Evolutionary conservation across 371 early-diverging fungal species (phyloP).

Genomic region (Mucor plumbeus): DNA sequence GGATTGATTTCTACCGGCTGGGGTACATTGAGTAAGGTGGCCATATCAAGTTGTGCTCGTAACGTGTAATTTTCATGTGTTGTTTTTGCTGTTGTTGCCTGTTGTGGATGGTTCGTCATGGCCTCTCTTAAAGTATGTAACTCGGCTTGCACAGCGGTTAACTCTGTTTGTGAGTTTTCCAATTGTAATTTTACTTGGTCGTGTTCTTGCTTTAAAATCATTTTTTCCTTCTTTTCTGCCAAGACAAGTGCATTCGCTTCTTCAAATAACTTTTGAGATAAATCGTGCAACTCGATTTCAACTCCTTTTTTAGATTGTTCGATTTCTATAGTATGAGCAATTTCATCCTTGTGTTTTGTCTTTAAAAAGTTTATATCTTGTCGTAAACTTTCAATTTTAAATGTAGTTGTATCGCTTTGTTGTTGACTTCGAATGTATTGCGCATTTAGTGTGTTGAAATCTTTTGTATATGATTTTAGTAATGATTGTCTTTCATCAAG

Average conservation of each 20-base stretch:
- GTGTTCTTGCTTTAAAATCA: slow-evolving; percentile 58
- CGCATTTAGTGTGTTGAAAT: neutral
- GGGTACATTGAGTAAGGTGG: neutral
- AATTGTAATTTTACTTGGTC: slow-evolving; percentile 63
- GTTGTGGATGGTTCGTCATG: slow-evolving; percentile 16
- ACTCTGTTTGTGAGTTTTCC: slow-evolving; percentile 39
- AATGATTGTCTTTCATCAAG: slow-evolving; percentile 6
- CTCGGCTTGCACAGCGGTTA: slow-evolving; percentile 21
- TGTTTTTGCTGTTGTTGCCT: slow-evolving; percentile 3
- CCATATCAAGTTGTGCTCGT: slow-evolving; percentile 27
- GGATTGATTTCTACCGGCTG: slow-evolving; percentile 15
- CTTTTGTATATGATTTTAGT: neutral
- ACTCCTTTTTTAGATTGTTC: slow-evolving; percentile 68
- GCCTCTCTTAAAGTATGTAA: slow-evolving; percentile 29
- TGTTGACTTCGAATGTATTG: neutral
- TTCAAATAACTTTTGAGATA: slow-evolving; percentile 80
- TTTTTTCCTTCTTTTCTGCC: slow-evolving; percentile 66
- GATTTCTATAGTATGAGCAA: slow-evolving; percentile 66
- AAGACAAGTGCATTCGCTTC: slow-evolving; percentile 89
- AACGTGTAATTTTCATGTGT: slow-evolving; percentile 30
- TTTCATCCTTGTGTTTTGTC: slow-evolving; percentile 79
- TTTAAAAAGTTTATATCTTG: slow-evolving; percentile 80
- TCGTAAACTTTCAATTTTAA: slow-evolving; percentile 74
- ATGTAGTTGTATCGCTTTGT: neutral
- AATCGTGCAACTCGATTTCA: slow-evolving; percentile 77